A percentile compares a stretch with the other conserved stretches of the same genome.
Conservation (phyloP, 768 basidiomycete species). For the Auriscalpium microsporum region DNA sequence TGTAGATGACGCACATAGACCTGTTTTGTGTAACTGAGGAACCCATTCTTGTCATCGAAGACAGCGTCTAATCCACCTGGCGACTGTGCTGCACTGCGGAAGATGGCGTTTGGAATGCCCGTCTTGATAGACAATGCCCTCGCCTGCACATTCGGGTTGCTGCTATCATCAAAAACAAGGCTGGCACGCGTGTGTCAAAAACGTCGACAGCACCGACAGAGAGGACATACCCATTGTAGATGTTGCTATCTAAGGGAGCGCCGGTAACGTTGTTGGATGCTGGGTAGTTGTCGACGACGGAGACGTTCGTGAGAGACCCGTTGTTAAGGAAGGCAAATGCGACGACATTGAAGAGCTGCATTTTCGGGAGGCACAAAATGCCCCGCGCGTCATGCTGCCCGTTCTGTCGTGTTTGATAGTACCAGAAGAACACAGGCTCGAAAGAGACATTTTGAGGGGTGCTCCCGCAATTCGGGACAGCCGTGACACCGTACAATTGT, state of each 20-base stretch:
- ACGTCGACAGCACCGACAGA: not conserved
- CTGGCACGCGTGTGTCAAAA: not conserved
- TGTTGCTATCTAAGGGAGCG: constrained; percentile 31
- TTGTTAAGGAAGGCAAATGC: constrained; percentile 38
- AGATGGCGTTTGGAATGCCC: constrained; percentile 56
- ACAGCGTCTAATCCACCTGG: constrained; percentile 33
- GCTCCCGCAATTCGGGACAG: constrained; percentile 25
- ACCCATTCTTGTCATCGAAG: constrained; percentile 42
- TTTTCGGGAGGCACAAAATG: constrained; percentile 50
- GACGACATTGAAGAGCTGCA: constrained; percentile 35
- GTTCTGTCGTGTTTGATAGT: constrained; percentile 29
- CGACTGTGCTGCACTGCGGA: constrained; percentile 38
- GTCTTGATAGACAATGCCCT: constrained; percentile 40
- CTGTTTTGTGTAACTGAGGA: constrained; percentile 39
- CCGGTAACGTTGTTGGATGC: constrained; percentile 46
- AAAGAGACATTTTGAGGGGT: constrained; percentile 26
- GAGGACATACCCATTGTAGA: constrained; percentile 49
- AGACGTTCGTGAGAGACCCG: constrained; percentile 32
- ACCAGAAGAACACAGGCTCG: constrained; percentile 66
- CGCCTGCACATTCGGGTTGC: constrained; percentile 40
- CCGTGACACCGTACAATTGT: constrained; percentile 43
- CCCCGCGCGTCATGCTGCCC: constrained; percentile 33
- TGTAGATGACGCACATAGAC: constrained; percentile 39
- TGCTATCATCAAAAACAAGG: constrained; percentile 9
- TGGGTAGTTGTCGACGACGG: constrained; percentile 20